A percentile compares a stretch with the other conserved stretches of the same genome.
phyloP scores from a whole-genome alignment of 139 green algal genomes.

The Ulvella scutata region DNA sequence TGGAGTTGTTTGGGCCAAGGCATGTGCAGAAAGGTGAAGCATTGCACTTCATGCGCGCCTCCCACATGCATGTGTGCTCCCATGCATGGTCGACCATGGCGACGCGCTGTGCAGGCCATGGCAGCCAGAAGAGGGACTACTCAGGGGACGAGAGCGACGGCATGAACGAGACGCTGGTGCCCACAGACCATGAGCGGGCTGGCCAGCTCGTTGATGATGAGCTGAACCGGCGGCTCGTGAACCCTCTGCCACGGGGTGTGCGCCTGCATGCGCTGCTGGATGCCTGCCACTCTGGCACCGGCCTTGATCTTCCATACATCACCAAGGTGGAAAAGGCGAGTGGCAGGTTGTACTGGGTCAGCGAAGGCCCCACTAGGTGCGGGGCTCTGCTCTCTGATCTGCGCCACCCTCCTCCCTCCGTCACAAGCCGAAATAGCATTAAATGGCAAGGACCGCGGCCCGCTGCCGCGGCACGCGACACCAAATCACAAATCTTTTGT shows the following conservation, averaged over 20 bases:
- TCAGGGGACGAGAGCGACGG: slow-evolving; percentile 57
- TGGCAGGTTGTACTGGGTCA: slow-evolving; percentile 37
- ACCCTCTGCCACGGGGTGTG: slow-evolving; percentile 23
- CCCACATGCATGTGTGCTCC: too few species aligned
- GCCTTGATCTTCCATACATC: slow-evolving; percentile 51
- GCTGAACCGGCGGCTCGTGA: slow-evolving; percentile 40
- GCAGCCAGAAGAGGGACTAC: slow-evolving; percentile 44
- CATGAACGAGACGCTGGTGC: slow-evolving; percentile 52
- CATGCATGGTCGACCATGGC: not conserved
- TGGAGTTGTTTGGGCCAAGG: not conserved
- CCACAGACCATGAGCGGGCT: slow-evolving; percentile 11
- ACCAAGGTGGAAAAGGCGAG: slow-evolving; percentile 19
- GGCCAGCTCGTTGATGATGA: slow-evolving; percentile 53
- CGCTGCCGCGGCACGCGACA: too few species aligned
- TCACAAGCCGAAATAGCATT: too few species aligned
- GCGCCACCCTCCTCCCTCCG: not conserved
- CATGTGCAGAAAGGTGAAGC: too few species aligned
- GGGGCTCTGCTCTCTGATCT: not conserved
- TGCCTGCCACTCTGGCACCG: slow-evolving; percentile 59
- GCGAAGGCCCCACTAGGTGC: not conserved
- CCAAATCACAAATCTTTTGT: too few species aligned
- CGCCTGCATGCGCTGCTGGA: slow-evolving; percentile 63
- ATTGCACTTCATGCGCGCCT: too few species aligned
- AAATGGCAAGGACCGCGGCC: too few species aligned
- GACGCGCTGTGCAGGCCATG: slow-evolving; percentile 31